phyloP scores from a whole-genome alignment of 768 basidiomycete species.

The Piloderma croceum region DNA sequence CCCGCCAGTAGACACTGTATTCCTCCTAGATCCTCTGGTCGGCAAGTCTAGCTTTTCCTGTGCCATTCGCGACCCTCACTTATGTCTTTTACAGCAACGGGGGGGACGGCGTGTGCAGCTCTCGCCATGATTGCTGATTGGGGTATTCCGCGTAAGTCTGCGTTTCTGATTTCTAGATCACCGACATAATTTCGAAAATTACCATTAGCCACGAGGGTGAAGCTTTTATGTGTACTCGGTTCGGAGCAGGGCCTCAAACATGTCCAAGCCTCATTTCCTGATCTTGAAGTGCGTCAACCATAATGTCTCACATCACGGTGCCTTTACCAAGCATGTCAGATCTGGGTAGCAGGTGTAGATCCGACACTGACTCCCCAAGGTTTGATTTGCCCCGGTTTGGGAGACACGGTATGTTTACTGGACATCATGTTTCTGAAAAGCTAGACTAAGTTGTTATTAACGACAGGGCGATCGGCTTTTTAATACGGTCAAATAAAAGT shows the following conservation, averaged over 20 bases:
- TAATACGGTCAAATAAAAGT: too few relatives aligned
- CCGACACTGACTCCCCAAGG: constrained; percentile 65
- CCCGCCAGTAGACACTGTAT: constrained; percentile 80
- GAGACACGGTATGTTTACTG: constrained; percentile 66
- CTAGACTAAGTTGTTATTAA: constrained; percentile 3
- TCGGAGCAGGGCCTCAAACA: constrained; percentile 67
- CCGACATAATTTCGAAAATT: constrained; percentile 4
- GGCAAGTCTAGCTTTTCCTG: too few relatives aligned
- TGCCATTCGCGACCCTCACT: too few relatives aligned
- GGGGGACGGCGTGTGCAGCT: constrained; percentile 87
- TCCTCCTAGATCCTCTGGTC: constrained; percentile 85
- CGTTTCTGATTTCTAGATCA: neutral
- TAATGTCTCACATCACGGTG: constrained; percentile 1
- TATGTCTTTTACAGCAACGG: too few relatives aligned
- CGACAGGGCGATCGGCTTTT: constrained; percentile 79
- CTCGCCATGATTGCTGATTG: constrained; percentile 80
- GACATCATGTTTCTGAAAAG: neutral
- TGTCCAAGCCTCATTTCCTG: constrained; percentile 64
- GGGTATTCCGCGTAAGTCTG: constrained; percentile 61
- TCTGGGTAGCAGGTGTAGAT: constrained; percentile 85
- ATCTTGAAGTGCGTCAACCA: constrained; percentile 60
- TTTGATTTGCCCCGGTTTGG: constrained; percentile 83
- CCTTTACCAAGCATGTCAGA: constrained; percentile 36
- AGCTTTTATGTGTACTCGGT: constrained; percentile 76
- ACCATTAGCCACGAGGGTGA: constrained; percentile 58